A percentile compares a stretch with the other conserved stretches of the same genome.
Conservation (phyloP, 208 protist species). For the Wallacemonas rigidus region DNA sequence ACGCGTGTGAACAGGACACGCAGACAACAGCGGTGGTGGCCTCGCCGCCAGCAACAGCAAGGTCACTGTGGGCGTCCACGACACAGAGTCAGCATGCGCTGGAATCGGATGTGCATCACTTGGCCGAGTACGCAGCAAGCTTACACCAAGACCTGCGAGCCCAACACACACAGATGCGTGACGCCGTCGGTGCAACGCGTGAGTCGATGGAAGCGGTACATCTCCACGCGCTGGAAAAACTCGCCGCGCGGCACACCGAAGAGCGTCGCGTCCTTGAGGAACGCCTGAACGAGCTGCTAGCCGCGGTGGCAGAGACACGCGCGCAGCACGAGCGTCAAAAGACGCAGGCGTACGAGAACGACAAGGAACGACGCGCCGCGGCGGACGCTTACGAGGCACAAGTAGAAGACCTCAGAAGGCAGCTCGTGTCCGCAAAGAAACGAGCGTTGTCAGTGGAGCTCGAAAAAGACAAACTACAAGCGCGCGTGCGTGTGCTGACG, state of each 20-base stretch:
- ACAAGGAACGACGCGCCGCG: neutral
- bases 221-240: slow-evolving; percentile 19
- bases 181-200: slow-evolving; percentile 14
- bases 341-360: neutral
- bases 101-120: slow-evolving; percentile 2
- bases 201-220: slow-evolving; percentile 24
- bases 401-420: slow-evolving; percentile 13
- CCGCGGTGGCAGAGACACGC: neutral
- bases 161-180: slow-evolving; percentile 8
- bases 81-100: neutral
- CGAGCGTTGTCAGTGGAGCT: slow-evolving; percentile 32
- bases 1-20: too few relatives aligned
- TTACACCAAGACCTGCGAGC: slow-evolving; percentile 14
- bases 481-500: slow-evolving; percentile 30
- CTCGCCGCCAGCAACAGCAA: neutral
- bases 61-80: neutral
- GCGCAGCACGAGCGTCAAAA: neutral
- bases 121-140: slow-evolving; percentile 18
- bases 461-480: slow-evolving; percentile 38
- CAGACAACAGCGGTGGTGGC: too few relatives aligned
- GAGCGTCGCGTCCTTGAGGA: slow-evolving; percentile 19
- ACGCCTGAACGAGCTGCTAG: neutral
- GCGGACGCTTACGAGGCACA: slow-evolving; percentile 10
- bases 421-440: slow-evolving; percentile 30
- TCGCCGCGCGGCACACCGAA: slow-evolving; percentile 27